Conservation (phyloP, 2,329 filamentous ascomycete species). For the Triangularia verruculosa region DNA sequence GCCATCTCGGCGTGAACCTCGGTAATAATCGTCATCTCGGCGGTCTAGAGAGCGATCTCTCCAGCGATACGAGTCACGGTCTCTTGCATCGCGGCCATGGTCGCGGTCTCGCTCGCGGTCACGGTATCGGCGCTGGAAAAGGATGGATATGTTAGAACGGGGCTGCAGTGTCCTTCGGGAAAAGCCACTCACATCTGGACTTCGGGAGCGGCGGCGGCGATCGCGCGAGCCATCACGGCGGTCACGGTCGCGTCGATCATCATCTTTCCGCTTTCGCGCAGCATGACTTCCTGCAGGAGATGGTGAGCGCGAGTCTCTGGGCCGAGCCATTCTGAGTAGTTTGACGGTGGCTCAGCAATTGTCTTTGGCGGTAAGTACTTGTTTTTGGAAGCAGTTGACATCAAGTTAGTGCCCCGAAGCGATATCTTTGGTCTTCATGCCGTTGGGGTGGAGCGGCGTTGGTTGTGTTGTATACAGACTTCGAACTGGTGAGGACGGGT, state of each 20-base stretch:
- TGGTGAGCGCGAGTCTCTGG: constrained; percentile 78
- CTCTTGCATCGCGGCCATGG: constrained; percentile 36
- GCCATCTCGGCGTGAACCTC: constrained; percentile 57
- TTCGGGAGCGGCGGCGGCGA: constrained; percentile 58
- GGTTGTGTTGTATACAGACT: not conserved
- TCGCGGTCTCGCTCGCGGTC: constrained; percentile 44
- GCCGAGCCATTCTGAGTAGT: constrained; percentile 54
- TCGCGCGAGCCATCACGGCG: constrained; percentile 34
- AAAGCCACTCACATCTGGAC: constrained; percentile 55
- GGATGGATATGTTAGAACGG: constrained; percentile 40
- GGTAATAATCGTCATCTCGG: constrained; percentile 63
- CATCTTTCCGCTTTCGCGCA: constrained; percentile 65
- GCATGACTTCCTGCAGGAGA: constrained; percentile 86
- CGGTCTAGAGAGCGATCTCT: constrained; percentile 69
- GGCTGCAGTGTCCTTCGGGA: constrained; percentile 22
- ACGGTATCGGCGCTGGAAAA: constrained; percentile 55
- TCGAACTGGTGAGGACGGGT: not conserved
- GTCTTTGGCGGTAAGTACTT: constrained; percentile 34
- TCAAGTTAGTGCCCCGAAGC: constrained; percentile 17
- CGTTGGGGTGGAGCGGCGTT: not conserved
- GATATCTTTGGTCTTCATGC: constrained; percentile 9
- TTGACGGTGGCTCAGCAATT: constrained; percentile 33
- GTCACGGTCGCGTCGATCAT: constrained; percentile 50
- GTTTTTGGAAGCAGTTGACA: constrained; percentile 18
- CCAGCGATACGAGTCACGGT: constrained; percentile 59